Conservation (phyloP, 305 asterid species). For the Plantago coronopus region DNA sequence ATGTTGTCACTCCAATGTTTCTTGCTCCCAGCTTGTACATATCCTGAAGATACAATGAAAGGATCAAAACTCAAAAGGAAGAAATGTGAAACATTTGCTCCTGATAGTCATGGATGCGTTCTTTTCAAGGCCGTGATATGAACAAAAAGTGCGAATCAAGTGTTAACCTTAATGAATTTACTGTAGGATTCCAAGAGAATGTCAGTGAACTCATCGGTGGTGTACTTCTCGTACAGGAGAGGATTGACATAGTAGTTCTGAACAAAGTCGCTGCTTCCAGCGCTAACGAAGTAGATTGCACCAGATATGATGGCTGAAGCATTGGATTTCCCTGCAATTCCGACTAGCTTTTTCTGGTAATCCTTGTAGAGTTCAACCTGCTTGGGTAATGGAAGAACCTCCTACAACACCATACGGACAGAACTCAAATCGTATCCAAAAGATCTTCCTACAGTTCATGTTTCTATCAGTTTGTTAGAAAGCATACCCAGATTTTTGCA, state of each 20-base stretch:
- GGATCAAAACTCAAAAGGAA: neutral
- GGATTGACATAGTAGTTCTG: constrained; percentile 80
- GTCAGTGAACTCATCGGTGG: constrained; percentile 64
- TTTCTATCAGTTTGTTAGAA: neutral
- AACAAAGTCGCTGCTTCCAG: constrained; percentile 85
- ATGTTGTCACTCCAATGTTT: constrained; percentile 78
- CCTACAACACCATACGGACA: constrained; percentile 27
- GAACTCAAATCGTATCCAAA: neutral
- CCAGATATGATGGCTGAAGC: constrained; percentile 67
- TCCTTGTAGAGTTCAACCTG: constrained; percentile 69
- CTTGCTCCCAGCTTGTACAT: constrained; percentile 75
- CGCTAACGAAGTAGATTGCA: constrained; percentile 63
- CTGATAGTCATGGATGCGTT: neutral
- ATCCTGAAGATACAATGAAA: constrained; percentile 31
- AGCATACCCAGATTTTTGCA: constrained; percentile 57
- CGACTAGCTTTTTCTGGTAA: constrained; percentile 55
- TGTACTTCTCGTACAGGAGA: constrained; percentile 59
- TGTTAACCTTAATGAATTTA: constrained; percentile 49
- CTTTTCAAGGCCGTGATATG: neutral
- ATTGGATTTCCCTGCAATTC: constrained; percentile 62
- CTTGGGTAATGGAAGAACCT: constrained; percentile 61
- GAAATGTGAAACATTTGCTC: neutral
- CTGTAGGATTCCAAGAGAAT: constrained; percentile 57
- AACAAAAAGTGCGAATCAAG: neutral
- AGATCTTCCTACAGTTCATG: neutral